A percentile compares a stretch with the other conserved stretches of the same genome.
Evolutionary conservation across 805 yeast species (phyloP).

Genomic region (Zygoascus bituminiphila): DNA sequence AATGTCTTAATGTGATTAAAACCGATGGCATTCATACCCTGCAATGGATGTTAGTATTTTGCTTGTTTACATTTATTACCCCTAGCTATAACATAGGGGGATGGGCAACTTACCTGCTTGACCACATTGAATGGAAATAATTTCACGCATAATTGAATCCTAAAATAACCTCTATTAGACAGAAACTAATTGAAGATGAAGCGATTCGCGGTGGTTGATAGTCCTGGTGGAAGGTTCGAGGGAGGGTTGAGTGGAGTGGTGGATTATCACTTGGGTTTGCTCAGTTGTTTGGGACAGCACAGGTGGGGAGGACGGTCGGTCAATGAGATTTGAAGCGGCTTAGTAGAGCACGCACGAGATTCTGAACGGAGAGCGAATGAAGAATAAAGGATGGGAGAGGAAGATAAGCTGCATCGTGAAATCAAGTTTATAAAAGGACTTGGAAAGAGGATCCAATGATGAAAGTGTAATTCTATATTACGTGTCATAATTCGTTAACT

Average conservation of each 20-base stretch:
- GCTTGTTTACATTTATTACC: constrained; percentile 2
- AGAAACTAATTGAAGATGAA: neutral
- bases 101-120: constrained; percentile 32
- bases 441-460: too few relatives aligned
- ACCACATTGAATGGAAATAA: constrained; percentile 37
- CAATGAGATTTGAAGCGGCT: too few relatives aligned
- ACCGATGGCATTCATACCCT: constrained; percentile 1
- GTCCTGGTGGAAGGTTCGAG: neutral
- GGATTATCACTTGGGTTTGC: neutral
- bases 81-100: neutral
- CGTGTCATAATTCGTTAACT: too few relatives aligned
- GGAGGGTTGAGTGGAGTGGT: neutral
- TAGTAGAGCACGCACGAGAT: too few relatives aligned
- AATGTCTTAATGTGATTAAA: too few relatives aligned
- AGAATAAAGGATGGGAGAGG: too few relatives aligned
- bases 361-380: too few relatives aligned
- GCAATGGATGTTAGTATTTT: neutral
- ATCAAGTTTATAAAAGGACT: too few relatives aligned
- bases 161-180: neutral
- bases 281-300: neutral
- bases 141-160: constrained; percentile 31
- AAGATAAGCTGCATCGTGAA: too few relatives aligned
- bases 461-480: too few relatives aligned
- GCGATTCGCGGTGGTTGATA: neutral
- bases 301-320: too few relatives aligned